Evolutionary conservation across 2,329 filamentous ascomycete genomes (phyloP).

Genomic region (Microthyrium microscopicum): DNA sequence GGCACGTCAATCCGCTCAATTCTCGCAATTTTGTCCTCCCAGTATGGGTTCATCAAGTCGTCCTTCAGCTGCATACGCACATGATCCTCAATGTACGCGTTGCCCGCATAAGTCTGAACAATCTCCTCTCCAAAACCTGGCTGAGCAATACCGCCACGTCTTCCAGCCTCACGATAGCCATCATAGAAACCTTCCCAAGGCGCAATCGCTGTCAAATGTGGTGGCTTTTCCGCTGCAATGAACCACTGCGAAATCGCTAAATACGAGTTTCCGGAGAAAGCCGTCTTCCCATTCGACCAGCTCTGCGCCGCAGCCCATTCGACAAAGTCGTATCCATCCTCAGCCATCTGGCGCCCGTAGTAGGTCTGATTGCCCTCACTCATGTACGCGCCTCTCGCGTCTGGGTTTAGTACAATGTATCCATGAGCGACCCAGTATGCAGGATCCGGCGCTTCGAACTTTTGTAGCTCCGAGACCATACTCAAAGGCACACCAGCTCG

Average conservation of each 20-base stretch:
- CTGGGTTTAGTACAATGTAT: conserved; percentile 20
- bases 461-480: conserved; percentile 19
- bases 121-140: conserved; percentile 14
- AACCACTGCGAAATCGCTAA: conserved; percentile 28
- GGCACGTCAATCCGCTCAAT: conserved; percentile 13
- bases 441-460: conserved; percentile 29
- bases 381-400: conserved; percentile 16
- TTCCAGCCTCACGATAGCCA: conserved; percentile 24
- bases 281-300: conserved; percentile 30
- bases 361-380: conserved; percentile 23
- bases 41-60: conserved; percentile 12
- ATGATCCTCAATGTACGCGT: neutral
- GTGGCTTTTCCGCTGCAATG: conserved; percentile 25
- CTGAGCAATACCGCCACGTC: neutral
- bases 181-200: conserved; percentile 32
- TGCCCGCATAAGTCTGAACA: conserved; percentile 17
- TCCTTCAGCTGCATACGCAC: conserved; percentile 20
- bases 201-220: conserved; percentile 26
- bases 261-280: conserved; percentile 28
- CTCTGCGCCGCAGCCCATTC: conserved; percentile 24
- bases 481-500: neutral
- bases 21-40: conserved; percentile 13
- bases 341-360: conserved; percentile 21
- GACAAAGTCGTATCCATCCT: conserved; percentile 30
- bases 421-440: conserved; percentile 17